Percentiles rank a stretch among this genome's conserved stretches.
phyloP scores from a whole-genome alignment of 2,329 filamentous ascomycete species.

The Aphanoascus verrucosus region DNA sequence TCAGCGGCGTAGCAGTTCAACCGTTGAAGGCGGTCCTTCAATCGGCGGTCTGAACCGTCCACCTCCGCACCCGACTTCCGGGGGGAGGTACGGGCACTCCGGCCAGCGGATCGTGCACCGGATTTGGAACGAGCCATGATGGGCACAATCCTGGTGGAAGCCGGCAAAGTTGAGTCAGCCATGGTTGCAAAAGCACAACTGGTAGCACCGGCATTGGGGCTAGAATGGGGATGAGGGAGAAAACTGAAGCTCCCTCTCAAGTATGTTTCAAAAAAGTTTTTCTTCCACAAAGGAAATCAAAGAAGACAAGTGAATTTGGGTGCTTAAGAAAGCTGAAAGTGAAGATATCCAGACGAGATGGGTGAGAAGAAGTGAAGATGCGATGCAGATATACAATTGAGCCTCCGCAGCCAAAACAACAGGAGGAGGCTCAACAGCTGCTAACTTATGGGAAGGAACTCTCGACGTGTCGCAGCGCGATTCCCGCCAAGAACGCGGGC shows the following conservation, averaged over 20 bases:
- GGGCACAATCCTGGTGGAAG: slow-evolving; percentile 34
- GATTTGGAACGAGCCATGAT: slow-evolving; percentile 25
- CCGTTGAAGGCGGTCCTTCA: slow-evolving; percentile 39
- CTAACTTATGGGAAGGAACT: background rate
- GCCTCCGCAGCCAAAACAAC: background rate
- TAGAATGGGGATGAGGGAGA: slow-evolving; percentile 8
- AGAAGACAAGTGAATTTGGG: background rate
- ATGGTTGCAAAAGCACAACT: slow-evolving; percentile 26
- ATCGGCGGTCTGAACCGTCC: slow-evolving; percentile 25
- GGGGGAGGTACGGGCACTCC: slow-evolving; percentile 12
- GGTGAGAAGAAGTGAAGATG: background rate
- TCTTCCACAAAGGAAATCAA: background rate
- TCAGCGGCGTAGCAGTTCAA: slow-evolving; percentile 49
- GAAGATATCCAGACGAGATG: background rate
- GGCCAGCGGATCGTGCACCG: slow-evolving; percentile 18
- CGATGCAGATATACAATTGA: background rate
- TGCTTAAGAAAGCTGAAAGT: background rate
- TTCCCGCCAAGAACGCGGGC: no score
- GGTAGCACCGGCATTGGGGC: slow-evolving; percentile 24
- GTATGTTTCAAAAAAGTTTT: background rate
- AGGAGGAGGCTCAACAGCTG: background rate
- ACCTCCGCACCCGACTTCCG: slow-evolving; percentile 6
- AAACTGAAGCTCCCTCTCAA: slow-evolving; percentile 6
- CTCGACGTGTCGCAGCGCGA: background rate
- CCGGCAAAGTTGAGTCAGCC: slow-evolving; percentile 24